Conservation (phyloP, 139 green algal genomes). For the Chlorella sp. region DNA sequence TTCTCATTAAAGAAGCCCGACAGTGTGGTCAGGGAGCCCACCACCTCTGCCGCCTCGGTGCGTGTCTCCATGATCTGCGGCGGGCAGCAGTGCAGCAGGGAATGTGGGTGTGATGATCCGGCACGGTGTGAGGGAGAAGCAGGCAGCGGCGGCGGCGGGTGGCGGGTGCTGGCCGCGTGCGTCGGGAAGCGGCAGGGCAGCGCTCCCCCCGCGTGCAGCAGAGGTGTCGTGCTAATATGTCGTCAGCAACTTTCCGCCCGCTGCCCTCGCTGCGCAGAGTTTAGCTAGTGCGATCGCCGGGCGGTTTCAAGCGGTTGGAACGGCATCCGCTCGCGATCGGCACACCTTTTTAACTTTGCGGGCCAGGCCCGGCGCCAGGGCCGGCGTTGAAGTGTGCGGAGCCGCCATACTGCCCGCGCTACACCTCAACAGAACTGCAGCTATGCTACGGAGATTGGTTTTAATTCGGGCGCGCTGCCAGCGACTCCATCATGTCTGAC, state of each 20-base stretch:
- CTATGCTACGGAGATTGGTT: too few relatives aligned
- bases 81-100: too few relatives aligned
- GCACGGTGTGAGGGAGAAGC: background rate
- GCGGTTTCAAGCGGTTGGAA: background rate
- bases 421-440: background rate
- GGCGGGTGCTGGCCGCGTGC: background rate
- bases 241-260: background rate
- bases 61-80: slow-evolving; percentile 86
- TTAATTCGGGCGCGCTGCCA: too few relatives aligned
- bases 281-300: background rate
- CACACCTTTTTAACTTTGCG: slow-evolving; percentile 90
- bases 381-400: background rate
- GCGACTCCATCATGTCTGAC: too few relatives aligned
- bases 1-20: slow-evolving; percentile 88
- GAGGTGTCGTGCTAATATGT: too few relatives aligned
- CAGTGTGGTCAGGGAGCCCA: slow-evolving; percentile 76
- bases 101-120: too few relatives aligned
- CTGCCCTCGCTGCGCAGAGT: too few relatives aligned
- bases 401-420: background rate
- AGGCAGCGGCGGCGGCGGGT: background rate
- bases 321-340: background rate
- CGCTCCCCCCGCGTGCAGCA: background rate
- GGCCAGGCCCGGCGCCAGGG: slow-evolving; percentile 75
- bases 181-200: background rate
- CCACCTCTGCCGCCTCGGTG: slow-evolving; percentile 86